Conservation (phyloP, 305 asterid genomes). For the Fraxinus paxiana region DNA sequence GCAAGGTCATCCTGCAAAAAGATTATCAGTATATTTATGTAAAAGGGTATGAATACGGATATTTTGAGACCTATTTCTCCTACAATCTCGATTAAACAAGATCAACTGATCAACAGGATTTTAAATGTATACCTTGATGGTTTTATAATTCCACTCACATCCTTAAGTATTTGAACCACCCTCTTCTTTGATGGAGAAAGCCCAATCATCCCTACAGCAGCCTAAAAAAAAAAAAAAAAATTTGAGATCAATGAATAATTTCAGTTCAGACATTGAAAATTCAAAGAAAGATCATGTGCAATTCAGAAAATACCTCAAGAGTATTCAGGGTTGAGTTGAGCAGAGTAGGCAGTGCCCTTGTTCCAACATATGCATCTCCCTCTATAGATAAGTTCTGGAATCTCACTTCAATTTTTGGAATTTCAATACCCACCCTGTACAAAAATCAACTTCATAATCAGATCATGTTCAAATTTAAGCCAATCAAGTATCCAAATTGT, state of each 20-base stretch:
- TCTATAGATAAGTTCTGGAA: conserved; percentile 56
- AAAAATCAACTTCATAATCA: background rate
- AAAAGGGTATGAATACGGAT: background rate
- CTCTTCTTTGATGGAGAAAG: conserved; percentile 64
- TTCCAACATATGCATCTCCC: conserved; percentile 76
- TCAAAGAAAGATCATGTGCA: background rate
- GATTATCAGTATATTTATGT: background rate
- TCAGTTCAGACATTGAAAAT: background rate
- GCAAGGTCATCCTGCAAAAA: conserved; percentile 66
- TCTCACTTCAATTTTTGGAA: conserved; percentile 76
- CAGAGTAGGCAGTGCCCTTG: conserved; percentile 80
- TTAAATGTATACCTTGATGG: conserved; percentile 60
- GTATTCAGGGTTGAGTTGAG: conserved; percentile 62
- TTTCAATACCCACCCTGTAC: conserved; percentile 72
- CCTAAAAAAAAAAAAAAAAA: conserved; percentile 28
- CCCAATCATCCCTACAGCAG: conserved; percentile 48
- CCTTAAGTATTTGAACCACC: conserved; percentile 55
- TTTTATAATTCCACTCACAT: conserved; percentile 61
- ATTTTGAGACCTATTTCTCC: background rate
- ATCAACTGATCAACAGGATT: background rate
- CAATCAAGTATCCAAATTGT: background rate
- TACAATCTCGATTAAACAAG: background rate
- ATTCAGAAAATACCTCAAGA: conserved; percentile 47
- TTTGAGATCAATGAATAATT: background rate
- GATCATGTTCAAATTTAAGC: background rate